Conservation (phyloP, 371 early-diverging fungal genomes). For the Amoeboaphelidium protococcarum region DNA sequence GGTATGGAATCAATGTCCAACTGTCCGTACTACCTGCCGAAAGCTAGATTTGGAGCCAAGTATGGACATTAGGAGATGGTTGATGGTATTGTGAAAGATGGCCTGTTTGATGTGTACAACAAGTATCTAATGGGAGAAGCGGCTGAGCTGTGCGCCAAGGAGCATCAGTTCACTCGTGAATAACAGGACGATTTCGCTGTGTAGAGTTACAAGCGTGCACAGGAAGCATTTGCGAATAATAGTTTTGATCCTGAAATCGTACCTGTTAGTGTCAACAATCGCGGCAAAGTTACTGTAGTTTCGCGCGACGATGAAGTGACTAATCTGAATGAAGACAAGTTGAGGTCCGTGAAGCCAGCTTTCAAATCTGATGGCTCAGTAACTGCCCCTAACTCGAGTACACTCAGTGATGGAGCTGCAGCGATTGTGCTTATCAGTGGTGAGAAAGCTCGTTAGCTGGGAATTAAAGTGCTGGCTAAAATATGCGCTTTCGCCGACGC, state of each 20-base stretch:
- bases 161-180: slow-evolving; percentile 49
- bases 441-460: slow-evolving; percentile 49
- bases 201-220: slow-evolving; percentile 54
- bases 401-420: slow-evolving; percentile 88
- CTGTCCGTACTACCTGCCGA: slow-evolving; percentile 53
- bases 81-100: slow-evolving; percentile 60
- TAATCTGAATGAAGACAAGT: too few species aligned
- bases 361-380: slow-evolving; percentile 76
- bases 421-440: slow-evolving; percentile 65
- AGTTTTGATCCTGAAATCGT: slow-evolving; percentile 51
- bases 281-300: slow-evolving; percentile 29
- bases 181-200: slow-evolving; percentile 71
- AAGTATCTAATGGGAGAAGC: slow-evolving; percentile 84
- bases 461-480: slow-evolving; percentile 53
- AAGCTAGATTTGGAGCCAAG: slow-evolving; percentile 49
- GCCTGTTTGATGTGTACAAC: slow-evolving; percentile 58
- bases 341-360: slow-evolving; percentile 53
- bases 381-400: slow-evolving; percentile 85
- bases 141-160: slow-evolving; percentile 70
- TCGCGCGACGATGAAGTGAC: too few species aligned
- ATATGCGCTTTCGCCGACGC: slow-evolving; percentile 59
- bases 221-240: slow-evolving; percentile 31
- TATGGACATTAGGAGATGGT: slow-evolving; percentile 58
- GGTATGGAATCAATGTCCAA: slow-evolving; percentile 84
- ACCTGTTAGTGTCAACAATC: slow-evolving; percentile 55